A percentile compares a stretch with the other conserved stretches of the same genome.
Conservation (phyloP, 2,329 filamentous ascomycete species). For the Lasiodiplodia hormozganensis region DNA sequence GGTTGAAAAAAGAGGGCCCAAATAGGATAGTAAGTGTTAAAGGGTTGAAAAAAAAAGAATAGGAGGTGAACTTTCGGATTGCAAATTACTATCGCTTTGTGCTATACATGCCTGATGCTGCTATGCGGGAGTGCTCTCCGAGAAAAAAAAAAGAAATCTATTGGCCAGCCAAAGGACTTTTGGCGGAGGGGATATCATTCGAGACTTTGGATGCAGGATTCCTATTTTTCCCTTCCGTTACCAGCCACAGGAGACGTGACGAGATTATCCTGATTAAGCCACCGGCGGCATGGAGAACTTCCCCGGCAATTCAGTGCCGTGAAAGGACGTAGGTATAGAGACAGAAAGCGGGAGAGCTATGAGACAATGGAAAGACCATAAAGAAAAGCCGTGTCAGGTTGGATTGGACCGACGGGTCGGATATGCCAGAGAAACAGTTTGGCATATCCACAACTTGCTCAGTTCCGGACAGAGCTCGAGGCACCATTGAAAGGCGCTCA, state of each 20-base stretch:
- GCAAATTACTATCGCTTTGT: conserved; percentile 8
- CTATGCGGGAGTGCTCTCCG: neutral
- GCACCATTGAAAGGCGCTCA: neutral
- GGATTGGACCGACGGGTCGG: neutral
- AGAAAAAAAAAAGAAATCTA: conserved; percentile 10
- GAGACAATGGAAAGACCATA: conserved; percentile 2
- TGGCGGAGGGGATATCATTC: conserved; percentile 16
- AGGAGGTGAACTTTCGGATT: neutral
- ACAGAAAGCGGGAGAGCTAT: conserved; percentile 3
- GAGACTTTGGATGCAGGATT: neutral
- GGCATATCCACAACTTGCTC: neutral
- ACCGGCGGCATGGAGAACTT: neutral
- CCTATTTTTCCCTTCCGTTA: conserved; percentile 1
- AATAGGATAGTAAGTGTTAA: neutral
- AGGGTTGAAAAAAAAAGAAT: neutral
- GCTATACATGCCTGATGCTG: conserved; percentile 18
- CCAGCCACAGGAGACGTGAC: neutral
- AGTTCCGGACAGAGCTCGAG: neutral
- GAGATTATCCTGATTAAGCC: conserved; percentile 12
- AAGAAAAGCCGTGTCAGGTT: neutral
- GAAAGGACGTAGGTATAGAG: neutral
- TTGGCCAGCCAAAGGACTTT: neutral
- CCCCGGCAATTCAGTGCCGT: neutral
- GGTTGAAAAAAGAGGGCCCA: neutral
- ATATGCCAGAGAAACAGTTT: neutral